Evolutionary conservation across 371 early-diverging fungal species (phyloP).

Genomic region (Hamiltosporidium magnivora): DNA sequence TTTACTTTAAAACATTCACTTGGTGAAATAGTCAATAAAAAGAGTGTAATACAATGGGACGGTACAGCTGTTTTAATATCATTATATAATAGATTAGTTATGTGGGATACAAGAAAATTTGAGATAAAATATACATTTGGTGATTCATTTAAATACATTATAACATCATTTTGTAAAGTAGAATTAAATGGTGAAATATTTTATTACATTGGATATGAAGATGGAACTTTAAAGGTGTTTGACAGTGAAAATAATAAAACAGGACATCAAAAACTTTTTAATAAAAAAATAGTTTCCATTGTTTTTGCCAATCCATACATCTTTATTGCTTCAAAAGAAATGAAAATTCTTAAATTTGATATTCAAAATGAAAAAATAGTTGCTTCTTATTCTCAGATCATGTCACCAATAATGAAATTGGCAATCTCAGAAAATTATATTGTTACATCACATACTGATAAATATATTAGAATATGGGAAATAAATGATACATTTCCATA

Average conservation of each 20-base stretch:
- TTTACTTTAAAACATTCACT: slow-evolving; percentile 7
- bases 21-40: slow-evolving; percentile 11
- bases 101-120: slow-evolving; percentile 7
- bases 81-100: not conserved
- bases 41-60: slow-evolving; percentile 1
- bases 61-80: too few species aligned
- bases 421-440: not conserved
- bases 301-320: slow-evolving; percentile 1
- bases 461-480: slow-evolving; percentile 12
- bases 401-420: not conserved
- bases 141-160: slow-evolving; percentile 1
- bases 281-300: slow-evolving; percentile 10
- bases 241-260: slow-evolving; percentile 2
- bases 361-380: slow-evolving; percentile 1
- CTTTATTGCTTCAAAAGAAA: slow-evolving; percentile 16
- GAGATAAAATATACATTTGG: slow-evolving; percentile 9
- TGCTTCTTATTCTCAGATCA: not conserved
- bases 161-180: slow-evolving; percentile 14
- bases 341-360: slow-evolving; percentile 10
- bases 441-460: slow-evolving; percentile 8
- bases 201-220: slow-evolving; percentile 20
- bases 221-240: slow-evolving; percentile 18
- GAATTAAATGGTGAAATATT: not conserved
- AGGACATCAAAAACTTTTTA: slow-evolving; percentile 3
- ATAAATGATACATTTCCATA: not conserved